Percentiles rank a stretch among this genome's conserved stretches.
These are phyloP conservation scores for Naganishia liquefaciens DNA, from an alignment of 1,284 basidiomycete species.

Conservation along the genomic window DNA sequence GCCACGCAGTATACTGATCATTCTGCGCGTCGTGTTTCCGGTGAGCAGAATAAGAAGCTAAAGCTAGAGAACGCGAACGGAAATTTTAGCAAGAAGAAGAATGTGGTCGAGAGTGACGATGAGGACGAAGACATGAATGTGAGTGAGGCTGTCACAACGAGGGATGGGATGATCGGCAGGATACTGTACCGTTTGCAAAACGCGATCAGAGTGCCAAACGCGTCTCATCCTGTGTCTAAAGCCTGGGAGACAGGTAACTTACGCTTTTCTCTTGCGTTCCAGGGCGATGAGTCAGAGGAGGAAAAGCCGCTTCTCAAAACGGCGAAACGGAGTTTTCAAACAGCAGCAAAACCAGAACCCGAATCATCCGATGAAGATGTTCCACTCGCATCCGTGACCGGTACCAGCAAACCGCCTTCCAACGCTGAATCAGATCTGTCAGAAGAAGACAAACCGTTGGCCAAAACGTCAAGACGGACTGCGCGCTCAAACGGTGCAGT, in stretches of 20 bases:
- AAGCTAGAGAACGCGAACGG: conserved; percentile 6
- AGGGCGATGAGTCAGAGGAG: conserved; percentile 24
- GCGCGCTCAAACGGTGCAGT: conserved; percentile 61
- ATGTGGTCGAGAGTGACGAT: conserved; percentile 28
- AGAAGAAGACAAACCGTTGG: conserved; percentile 47
- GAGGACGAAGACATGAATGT: conserved; percentile 29
- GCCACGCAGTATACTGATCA: neutral
- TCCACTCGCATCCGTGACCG: conserved; percentile 31
- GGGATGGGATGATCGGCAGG: neutral
- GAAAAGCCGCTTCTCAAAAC: conserved; percentile 27
- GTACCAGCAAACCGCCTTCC: conserved; percentile 31
- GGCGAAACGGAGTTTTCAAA: conserved; percentile 36
- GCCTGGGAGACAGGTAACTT: neutral
- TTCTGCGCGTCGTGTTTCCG: neutral
- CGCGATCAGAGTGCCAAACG: neutral
- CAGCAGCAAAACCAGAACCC: conserved; percentile 36
- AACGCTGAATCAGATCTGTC: conserved; percentile 41
- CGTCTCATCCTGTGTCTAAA: neutral
- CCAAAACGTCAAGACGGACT: conserved; percentile 47
- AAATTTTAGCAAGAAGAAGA: conserved; percentile 24
- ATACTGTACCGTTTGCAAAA: neutral
- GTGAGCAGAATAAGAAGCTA: conserved; percentile 22
- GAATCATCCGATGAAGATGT: conserved; percentile 36
- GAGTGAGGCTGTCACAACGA: neutral
- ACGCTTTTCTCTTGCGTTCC: neutral